These are phyloP conservation scores for Bipolaris oryzae DNA, from an alignment of 2,329 filamentous ascomycete species.

Conservation along the genomic window DNA sequence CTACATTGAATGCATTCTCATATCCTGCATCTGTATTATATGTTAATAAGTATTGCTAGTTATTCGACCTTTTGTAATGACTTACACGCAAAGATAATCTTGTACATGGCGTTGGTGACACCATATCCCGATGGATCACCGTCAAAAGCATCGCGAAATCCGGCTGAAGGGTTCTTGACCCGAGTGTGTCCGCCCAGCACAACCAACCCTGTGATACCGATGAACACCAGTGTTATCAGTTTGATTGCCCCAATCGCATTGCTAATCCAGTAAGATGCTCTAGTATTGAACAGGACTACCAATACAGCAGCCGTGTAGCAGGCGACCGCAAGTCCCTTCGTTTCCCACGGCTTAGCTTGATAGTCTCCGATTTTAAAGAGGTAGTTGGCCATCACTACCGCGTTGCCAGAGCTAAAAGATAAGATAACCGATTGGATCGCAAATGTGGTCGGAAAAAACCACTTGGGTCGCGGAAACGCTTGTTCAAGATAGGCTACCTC, in stretches of 20 bases:
- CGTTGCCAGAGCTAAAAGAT: constrained; percentile 41
- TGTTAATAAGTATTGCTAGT: background rate
- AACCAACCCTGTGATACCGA: constrained; percentile 39
- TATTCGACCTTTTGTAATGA: background rate
- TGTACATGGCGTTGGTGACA: constrained; percentile 29
- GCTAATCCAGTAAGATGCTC: constrained; percentile 37
- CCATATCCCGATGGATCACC: background rate
- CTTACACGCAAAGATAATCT: constrained; percentile 40
- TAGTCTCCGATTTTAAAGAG: constrained; percentile 38
- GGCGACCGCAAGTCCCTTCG: constrained; percentile 38
- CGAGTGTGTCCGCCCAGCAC: constrained; percentile 32
- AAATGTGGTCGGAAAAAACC: constrained; percentile 38
- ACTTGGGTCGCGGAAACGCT: constrained; percentile 34
- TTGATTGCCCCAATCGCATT: constrained; percentile 57
- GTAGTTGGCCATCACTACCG: constrained; percentile 38
- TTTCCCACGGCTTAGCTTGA: constrained; percentile 33
- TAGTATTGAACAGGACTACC: constrained; percentile 30
- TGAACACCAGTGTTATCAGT: constrained; percentile 65
- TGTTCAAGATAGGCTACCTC: constrained; percentile 43
- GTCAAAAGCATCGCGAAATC: background rate
- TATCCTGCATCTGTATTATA: constrained; percentile 23
- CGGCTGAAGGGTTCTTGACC: background rate
- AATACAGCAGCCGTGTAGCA: constrained; percentile 34
- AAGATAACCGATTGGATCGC: constrained; percentile 38
- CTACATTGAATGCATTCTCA: constrained; percentile 44